Conservation (phyloP, 139 green algal species). For the Volvox africanus region DNA sequence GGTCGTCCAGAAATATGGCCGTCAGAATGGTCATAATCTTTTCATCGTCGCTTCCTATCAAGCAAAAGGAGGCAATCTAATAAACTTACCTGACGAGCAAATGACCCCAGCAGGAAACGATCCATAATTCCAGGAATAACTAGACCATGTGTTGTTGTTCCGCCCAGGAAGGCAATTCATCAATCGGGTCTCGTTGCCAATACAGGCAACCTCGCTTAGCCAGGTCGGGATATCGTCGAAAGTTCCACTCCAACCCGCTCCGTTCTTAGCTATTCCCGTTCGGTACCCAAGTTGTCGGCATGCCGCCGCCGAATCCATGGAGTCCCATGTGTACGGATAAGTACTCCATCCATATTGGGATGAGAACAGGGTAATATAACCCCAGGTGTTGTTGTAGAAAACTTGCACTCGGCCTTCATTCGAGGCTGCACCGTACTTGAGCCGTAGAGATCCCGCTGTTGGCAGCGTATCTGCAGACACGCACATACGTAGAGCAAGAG, state of each 20-base stretch:
- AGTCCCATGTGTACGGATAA: neutral
- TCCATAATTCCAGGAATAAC: neutral
- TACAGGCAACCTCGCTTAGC: neutral
- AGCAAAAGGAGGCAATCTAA: neutral
- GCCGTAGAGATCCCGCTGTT: neutral
- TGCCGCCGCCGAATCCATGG: neutral
- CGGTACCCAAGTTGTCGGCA: slow-evolving; percentile 17
- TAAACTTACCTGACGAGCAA: neutral
- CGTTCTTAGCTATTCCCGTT: neutral
- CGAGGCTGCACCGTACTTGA: neutral
- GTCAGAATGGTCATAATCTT: too few relatives aligned
- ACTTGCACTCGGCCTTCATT: neutral
- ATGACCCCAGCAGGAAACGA: neutral
- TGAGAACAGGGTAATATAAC: neutral
- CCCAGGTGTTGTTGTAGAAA: neutral
- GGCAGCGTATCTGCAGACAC: slow-evolving; percentile 12
- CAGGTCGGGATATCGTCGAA: neutral
- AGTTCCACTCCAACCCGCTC: neutral
- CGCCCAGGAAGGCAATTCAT: neutral
- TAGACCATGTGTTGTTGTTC: slow-evolving; percentile 11
- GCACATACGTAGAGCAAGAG: too few relatives aligned
- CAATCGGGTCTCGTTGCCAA: neutral
- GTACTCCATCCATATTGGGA: neutral
- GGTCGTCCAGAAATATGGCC: too few relatives aligned
- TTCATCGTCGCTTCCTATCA: too few relatives aligned